phyloP scores from a whole-genome alignment of 495 filamentous ascomycete species.

The Trichocladium antarcticum region DNA sequence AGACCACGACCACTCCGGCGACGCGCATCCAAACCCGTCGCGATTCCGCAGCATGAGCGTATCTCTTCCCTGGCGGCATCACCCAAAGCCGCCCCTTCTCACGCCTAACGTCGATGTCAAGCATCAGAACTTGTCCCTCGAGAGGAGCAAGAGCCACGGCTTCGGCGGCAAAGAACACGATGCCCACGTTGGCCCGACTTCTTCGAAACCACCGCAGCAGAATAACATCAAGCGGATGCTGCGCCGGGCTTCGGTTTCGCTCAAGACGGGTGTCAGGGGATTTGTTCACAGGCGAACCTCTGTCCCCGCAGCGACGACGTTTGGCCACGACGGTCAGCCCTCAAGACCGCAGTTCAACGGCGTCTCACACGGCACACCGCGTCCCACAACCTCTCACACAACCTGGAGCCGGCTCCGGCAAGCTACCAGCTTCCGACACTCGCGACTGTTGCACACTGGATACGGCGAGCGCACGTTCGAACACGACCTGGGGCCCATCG shows the following conservation, averaged over 20 bases:
- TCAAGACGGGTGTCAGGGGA: conserved; percentile 31
- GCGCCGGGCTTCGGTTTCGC: conserved; percentile 41
- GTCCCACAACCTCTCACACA: conserved; percentile 38
- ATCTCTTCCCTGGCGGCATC: conserved; percentile 27
- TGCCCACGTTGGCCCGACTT: conserved; percentile 6
- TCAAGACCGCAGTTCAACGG: conserved; percentile 16
- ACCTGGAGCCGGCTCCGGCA: conserved; percentile 40
- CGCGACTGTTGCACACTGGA: conserved; percentile 28
- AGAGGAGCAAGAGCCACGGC: conserved; percentile 25
- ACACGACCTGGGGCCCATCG: conserved; percentile 21
- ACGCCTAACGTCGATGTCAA: conserved; percentile 9
- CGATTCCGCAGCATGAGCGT: conserved; percentile 29
- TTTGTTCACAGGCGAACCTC: conserved; percentile 39
- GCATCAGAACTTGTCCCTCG: conserved; percentile 15
- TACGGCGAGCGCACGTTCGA: conserved; percentile 28
- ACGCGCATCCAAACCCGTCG: conserved; percentile 2
- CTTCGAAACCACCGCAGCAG: conserved; percentile 16
- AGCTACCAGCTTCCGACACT: conserved; percentile 39
- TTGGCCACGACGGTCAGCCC: conserved; percentile 22
- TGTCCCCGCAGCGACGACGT: conserved; percentile 27
- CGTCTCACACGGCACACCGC: conserved; percentile 1
- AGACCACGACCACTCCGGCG: conserved; percentile 5
- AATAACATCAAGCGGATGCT: conserved; percentile 33
- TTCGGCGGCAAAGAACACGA: conserved; percentile 14
- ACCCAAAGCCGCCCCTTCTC: conserved; percentile 24